These are phyloP conservation scores for Polyporus tsugae DNA, from an alignment of 1,284 basidiomycete genomes.

Conservation along the genomic window DNA sequence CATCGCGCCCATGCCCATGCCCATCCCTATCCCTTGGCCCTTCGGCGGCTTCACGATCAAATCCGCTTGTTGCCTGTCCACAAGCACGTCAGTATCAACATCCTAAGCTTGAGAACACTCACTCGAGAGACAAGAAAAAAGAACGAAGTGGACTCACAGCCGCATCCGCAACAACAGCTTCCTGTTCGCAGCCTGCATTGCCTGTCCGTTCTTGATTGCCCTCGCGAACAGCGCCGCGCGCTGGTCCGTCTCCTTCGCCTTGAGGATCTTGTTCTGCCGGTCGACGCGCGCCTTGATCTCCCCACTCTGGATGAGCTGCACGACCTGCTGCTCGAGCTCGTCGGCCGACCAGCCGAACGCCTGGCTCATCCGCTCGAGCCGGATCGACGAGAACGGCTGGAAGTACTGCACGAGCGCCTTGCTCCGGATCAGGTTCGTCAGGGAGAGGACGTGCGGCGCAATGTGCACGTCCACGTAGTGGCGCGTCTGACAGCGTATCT, in stretches of 20 bases:
- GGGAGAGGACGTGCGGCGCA: conserved; percentile 63
- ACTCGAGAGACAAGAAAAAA: conserved; percentile 20
- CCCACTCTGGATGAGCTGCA: conserved; percentile 76
- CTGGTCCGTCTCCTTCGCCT: conserved; percentile 77
- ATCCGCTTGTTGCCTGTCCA: conserved; percentile 72
- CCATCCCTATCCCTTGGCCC: conserved; percentile 13
- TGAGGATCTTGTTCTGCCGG: conserved; percentile 82
- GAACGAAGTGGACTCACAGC: conserved; percentile 55
- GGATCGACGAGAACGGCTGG: conserved; percentile 83
- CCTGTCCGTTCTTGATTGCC: conserved; percentile 74
- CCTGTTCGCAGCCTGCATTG: conserved; percentile 75
- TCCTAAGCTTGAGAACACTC: conserved; percentile 7
- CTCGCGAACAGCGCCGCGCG: conserved; percentile 77
- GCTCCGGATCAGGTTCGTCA: conserved; percentile 71
- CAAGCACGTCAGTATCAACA: not conserved
- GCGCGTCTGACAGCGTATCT: conserved; percentile 59
- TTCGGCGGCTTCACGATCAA: conserved; percentile 52
- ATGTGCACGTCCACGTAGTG: conserved; percentile 83
- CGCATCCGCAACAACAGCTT: conserved; percentile 81
- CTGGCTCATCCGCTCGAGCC: conserved; percentile 78
- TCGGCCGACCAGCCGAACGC: conserved; percentile 85
- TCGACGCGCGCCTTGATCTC: conserved; percentile 83
- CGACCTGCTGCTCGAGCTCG: conserved; percentile 74
- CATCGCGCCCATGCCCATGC: conserved; percentile 2
- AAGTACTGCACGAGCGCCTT: conserved; percentile 87